Conservation (phyloP, 306 rosid genomes). For the Acacia confusa region DNA sequence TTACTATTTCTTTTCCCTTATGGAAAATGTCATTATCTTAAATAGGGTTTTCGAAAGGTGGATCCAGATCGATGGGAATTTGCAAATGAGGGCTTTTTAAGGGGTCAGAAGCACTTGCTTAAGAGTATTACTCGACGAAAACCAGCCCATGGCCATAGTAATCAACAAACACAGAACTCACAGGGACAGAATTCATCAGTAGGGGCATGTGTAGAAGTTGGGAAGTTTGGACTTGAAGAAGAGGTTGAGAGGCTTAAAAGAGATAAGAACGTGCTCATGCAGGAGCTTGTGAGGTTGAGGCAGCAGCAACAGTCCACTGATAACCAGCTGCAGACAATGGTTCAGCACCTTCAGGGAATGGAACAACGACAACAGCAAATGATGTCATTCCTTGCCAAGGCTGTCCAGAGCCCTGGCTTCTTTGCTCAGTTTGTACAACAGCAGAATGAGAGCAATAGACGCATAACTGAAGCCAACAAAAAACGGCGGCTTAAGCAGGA, state of each 20-base stretch:
- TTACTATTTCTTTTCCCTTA: conserved; percentile 1
- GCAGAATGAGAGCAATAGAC: conserved; percentile 81
- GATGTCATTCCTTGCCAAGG: conserved; percentile 99
- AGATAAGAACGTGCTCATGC: conserved; percentile 98
- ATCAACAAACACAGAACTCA: conserved; percentile 69
- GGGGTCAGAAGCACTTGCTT: conserved; percentile 94
- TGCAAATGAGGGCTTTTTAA: conserved; percentile 93
- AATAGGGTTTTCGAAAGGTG: conserved; percentile 95
- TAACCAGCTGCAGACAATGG: conserved; percentile 88
- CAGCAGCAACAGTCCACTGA: conserved; percentile 99
- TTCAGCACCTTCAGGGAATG: conserved; percentile 96
- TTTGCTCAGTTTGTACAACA: conserved; percentile 95
- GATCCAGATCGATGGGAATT: conserved; percentile 99
- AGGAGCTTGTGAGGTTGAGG: conserved; percentile 93
- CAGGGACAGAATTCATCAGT: conserved; percentile 78
- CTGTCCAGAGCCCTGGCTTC: conserved; percentile 94
- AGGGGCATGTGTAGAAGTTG: conserved; percentile 95
- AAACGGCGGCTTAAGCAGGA: conserved; percentile 88
- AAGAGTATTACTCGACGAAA: conserved; percentile 79
- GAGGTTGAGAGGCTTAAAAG: conserved; percentile 96
- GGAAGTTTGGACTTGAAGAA: conserved; percentile 95
- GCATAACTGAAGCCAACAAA: conserved; percentile 76
- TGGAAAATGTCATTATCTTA: conserved; percentile 5
- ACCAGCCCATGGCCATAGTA: conserved; percentile 81
- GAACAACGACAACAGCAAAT: conserved; percentile 97